These are phyloP conservation scores for Solanum corneliomulleri DNA, from an alignment of 257 asterid genomes.

Conservation along the genomic window DNA sequence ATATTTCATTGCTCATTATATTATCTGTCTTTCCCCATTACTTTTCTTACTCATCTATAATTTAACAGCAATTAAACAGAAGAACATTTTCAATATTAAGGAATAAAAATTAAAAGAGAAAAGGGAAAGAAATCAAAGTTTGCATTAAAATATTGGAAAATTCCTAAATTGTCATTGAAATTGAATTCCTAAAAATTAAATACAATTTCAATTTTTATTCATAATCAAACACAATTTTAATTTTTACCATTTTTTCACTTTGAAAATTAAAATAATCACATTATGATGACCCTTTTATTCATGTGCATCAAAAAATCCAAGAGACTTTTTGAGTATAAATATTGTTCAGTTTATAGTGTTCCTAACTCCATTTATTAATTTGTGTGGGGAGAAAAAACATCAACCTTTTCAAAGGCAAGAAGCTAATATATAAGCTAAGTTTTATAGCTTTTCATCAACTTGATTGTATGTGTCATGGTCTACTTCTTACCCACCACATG, in stretches of 20 bases:
- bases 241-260: not conserved
- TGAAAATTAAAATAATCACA: no score
- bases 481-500: constrained; percentile 2
- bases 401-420: not conserved
- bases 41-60: not conserved
- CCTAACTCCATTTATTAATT: not conserved
- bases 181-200: not conserved
- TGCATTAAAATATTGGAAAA: not conserved
- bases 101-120: not conserved
- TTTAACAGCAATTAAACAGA: not conserved
- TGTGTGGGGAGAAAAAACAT: not conserved
- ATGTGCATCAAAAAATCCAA: not conserved
- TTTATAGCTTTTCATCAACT: not conserved
- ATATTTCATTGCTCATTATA: not conserved
- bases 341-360: not conserved
- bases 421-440: not conserved
- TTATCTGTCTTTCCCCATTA: not conserved
- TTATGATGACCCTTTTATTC: not conserved
- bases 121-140: not conserved
- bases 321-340: not conserved
- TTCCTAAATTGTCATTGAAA: not conserved
- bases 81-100: not conserved
- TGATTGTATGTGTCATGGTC: not conserved
- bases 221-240: not conserved
- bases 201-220: not conserved